phyloP scores from a whole-genome alignment of 352 stramenopile species.

The Pythium folliculosum region DNA sequence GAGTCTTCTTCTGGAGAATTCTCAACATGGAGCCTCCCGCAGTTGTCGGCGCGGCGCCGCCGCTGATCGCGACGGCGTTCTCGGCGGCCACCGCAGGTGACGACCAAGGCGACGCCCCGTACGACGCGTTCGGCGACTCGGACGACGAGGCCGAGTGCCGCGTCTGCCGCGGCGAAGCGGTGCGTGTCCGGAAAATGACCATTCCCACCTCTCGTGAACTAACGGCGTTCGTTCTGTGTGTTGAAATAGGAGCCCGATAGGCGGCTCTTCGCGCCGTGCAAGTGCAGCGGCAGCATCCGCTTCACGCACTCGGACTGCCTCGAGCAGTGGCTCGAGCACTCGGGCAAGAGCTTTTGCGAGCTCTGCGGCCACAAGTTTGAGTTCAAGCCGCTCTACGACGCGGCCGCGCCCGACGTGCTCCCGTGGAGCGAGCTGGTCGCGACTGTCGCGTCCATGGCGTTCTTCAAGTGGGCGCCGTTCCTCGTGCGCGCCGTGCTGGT shows the following conservation, averaged over 20 bases:
- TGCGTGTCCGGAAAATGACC: constrained; percentile 42
- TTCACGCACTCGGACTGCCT: constrained; percentile 95
- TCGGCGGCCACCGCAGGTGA: not conserved
- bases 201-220: too few relatives aligned
- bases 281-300: constrained; percentile 95
- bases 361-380: constrained; percentile 92
- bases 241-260: constrained; percentile 54
- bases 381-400: constrained; percentile 93
- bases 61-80: constrained; percentile 3
- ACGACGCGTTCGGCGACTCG: constrained; percentile 37
- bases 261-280: constrained; percentile 87
- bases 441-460: constrained; percentile 76
- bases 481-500: constrained; percentile 74
- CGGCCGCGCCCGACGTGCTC: constrained; percentile 81
- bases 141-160: constrained; percentile 92
- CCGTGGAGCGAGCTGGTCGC: constrained; percentile 86
- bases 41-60: not conserved
- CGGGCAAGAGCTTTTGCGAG: constrained; percentile 91
- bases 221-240: not conserved
- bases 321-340: constrained; percentile 93
- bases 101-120: constrained; percentile 23
- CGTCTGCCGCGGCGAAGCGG: constrained; percentile 92
- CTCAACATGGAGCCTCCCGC: constrained; percentile 5
- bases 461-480: constrained; percentile 91
- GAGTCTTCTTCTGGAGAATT: too few relatives aligned